A percentile compares a stretch with the other conserved stretches of the same genome.
These are phyloP conservation scores for Tylopilus sp. DNA, from an alignment of 768 basidiomycete genomes.

Conservation along the genomic window DNA sequence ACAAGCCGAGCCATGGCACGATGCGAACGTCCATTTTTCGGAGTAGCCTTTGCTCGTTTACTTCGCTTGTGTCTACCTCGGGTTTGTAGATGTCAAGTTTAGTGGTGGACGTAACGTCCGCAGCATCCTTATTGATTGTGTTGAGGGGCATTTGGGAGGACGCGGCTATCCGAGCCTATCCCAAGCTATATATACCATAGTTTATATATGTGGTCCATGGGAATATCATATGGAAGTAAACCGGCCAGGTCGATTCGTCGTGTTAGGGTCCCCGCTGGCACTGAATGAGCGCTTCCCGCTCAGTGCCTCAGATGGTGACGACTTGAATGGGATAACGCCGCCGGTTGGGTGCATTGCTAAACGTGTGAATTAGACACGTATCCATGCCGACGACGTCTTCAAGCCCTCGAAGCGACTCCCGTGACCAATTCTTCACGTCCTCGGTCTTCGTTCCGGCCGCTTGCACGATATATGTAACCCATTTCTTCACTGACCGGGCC, in stretches of 20 bases:
- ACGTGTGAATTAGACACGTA: conserved; percentile 45
- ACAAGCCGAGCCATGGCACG: conserved; percentile 70
- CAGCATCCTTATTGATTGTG: background rate
- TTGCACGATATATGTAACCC: conserved; percentile 64
- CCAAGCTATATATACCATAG: background rate
- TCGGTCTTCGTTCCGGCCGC: conserved; percentile 78
- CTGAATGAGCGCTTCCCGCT: background rate
- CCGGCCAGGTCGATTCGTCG: no score
- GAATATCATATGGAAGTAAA: background rate
- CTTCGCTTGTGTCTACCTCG: conserved; percentile 47
- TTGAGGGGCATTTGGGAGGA: conserved; percentile 1
- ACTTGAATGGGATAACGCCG: background rate
- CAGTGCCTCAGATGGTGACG: background rate
- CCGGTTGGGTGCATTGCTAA: background rate
- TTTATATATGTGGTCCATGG: background rate
- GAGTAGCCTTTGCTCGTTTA: conserved; percentile 54
- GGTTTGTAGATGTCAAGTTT: conserved; percentile 38
- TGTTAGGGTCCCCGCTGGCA: background rate
- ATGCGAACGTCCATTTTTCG: conserved; percentile 63
- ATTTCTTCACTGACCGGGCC: conserved; percentile 49
- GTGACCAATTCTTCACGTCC: conserved; percentile 67
- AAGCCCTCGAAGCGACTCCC: conserved; percentile 47
- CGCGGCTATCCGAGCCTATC: background rate
- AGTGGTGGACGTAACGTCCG: background rate
- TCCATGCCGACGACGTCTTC: conserved; percentile 58